Evolutionary conservation across 75 land plant species (phyloP), one percentile per base, ranked within the genome.

Genomic region (Cupressus sempervirens): DNA sequence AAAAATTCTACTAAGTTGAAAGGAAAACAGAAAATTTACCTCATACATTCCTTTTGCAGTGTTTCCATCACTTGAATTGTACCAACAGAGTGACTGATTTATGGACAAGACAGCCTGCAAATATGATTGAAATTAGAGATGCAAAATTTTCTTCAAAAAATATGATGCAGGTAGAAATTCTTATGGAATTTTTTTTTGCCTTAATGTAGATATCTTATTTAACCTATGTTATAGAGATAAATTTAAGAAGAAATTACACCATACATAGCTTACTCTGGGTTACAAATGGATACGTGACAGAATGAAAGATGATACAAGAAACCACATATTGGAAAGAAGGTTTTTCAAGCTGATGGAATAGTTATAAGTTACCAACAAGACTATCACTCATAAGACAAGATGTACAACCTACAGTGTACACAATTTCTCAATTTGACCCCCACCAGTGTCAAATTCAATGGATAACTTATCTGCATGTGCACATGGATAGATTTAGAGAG

Each of bases 21-120:
- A 23, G 36, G 23, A 68, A 76, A 76, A 6, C 80, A 23, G 18
- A 9, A 76, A 38, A 68, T 38, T 76, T 20, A 76, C 80, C 80
- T 76, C 80, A 76, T 35, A 76, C 80, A 41, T 76, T 76, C 80
- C 80, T 43, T 38, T 6, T 23, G 26, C 20, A 10, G 80, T 76
- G 80, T 76, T 76, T 12, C 80, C 80, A 40, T 76, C 80, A 23
- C 80, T 76, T 35, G 26, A 43, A 41, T 76, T 76, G 80, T 76
- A 76, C 80, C 80, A 76, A 41, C 80, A 76, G 7, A 38, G 43
- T 76, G 80, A 38, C 36, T 76, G 80, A 41, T 41, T 46, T 76
- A 76, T 7, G 40, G 80, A 23, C 29, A 41, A 41, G 46, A 41
- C 46, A 34, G 10, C 80, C 80, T 76, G 80, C 45, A 23, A 76